Base-by-base conservation (phyloP, 345 rosid species). In the Acer negundo region DNA sequence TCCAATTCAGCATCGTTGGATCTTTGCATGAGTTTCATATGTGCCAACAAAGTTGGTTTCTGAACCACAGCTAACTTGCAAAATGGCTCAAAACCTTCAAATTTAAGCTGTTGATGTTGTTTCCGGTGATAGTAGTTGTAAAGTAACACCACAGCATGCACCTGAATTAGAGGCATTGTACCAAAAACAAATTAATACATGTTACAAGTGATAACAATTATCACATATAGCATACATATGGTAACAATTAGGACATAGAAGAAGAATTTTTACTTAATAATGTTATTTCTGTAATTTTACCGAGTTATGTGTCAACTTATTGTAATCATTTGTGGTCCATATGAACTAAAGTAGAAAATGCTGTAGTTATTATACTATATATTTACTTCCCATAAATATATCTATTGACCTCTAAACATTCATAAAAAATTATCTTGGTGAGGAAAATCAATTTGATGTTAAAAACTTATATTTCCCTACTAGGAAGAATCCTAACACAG, bases 71-170 rank as follows among this genome's bases (percentile, higher is more conserved):
- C 71, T 79, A 93, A 75, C 84, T 89, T 92, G 85, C 96, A 85
- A 69, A 95, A 93, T 19, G 85, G 67, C 82, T 86, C 89, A 78
- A 91, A 88, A 77, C 80, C 77, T 49, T 91, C 78, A 78, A 76
- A 82, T 68, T 88, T 87, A 3, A 90, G 70, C 20, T 86, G 84
- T 16, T 76, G 85, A 75, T 92, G 84, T 15, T 81, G 88, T 85
- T 73, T 93, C 80, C 93, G 83, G 78, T 90, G 87, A 82, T 87
- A 90, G 62, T 89, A 91, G 73, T 95, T 95, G 90, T 87, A 93
- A 28, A 95, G 76, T 74, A 93, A 70, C 72, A 90, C 93, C 81
- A 90, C 92, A 31, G 92, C 95, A 80, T 85, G 87, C 69, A 93
- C 86, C 99, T 95, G 83, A 70, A 79, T 23, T 23, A 82, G 20